Evolutionary conservation across 2,329 filamentous ascomycete genomes (phyloP), one percentile per base, ranked within the genome.

Genomic region (Chaetomiaceae sp.): DNA sequence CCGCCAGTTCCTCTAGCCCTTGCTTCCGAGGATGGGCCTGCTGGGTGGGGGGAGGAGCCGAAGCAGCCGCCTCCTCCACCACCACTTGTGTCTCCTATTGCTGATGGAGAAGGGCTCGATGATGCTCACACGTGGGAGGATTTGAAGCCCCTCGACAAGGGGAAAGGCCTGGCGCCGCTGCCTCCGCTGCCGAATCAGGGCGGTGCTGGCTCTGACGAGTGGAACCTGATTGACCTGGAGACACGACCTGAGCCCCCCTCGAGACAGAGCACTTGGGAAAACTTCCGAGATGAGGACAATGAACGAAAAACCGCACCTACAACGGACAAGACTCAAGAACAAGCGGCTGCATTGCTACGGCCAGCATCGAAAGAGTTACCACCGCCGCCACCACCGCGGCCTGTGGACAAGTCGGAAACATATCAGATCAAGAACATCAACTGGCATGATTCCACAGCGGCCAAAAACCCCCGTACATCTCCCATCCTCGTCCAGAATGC

Each of bases 341-440:
- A 42, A 22, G 30, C 55, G 2, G 53, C 51, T 1, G 33, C 35
- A 17, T 38, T 50, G 6, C 53, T 46, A 19, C 58, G 53, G 11
- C 46, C 51, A 17, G 44, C 18, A 7, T 48, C 51, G 8, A 30
- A 29, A 6, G 54, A 53, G 11, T 40, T 49, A 15, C 42, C 55
- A 7, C 52, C 52, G 4, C 49, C 59, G 3, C 63, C 62, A 14
- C 67, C 69, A 0, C 68, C 72, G 1, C 65, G 70, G 27, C 63
- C 68, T 1, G 66, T 69, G 1, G 62, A 69, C 3, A 74, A 73
- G 56, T 68, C 73, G 0, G 89, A 96, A 64, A 93, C 88, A 1
- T 97, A 98, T 59, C 85, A 89, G 46, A 90, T 97, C 63, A 94
- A 95, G 62, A 89, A 90, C 50, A 83, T 97, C 51, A 82, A 79